These are phyloP conservation scores for Fusarium buharicum DNA, from an alignment of 2,329 filamentous ascomycete species.

Conservation along the genomic window DNA sequence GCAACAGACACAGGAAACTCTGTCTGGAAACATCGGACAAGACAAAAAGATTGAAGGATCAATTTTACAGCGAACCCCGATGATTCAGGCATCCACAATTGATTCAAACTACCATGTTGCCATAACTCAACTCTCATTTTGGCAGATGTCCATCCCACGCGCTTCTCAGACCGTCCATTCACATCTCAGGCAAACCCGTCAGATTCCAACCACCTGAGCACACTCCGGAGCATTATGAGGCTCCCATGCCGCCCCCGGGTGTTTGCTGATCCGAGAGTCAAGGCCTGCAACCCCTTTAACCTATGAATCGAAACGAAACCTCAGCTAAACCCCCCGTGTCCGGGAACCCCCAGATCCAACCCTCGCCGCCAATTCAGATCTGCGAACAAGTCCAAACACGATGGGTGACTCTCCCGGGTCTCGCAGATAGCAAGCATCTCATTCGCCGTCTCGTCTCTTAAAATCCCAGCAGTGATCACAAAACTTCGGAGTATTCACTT, in stretches of 20 bases:
- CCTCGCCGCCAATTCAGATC: constrained; percentile 7
- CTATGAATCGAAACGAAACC: not conserved
- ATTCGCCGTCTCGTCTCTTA: constrained; percentile 13
- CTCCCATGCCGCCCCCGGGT: not conserved
- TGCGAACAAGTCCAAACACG: constrained; percentile 3
- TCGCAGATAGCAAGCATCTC: not conserved
- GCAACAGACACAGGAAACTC: constrained; percentile 3
- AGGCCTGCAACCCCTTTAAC: constrained; percentile 30
- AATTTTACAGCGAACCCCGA: not conserved
- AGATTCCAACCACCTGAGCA: constrained; percentile 9
- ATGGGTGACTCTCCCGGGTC: not conserved
- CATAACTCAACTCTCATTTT: not conserved
- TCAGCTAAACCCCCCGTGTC: constrained; percentile 9
- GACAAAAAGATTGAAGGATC: not conserved
- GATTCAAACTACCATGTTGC: not conserved
- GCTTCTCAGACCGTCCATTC: constrained; percentile 1
- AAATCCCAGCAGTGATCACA: constrained; percentile 22
- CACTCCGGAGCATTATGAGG: too few relatives aligned
- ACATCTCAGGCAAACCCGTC: not conserved
- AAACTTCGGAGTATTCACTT: constrained; percentile 14
- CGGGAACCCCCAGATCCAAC: not conserved
- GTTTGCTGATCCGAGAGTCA: constrained; percentile 17
- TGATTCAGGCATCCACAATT: not conserved
- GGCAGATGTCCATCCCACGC: not conserved
- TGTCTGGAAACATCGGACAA: constrained; percentile 2